Conservation (phyloP, 2,329 filamentous ascomycete species). For the Xylariaceae sp. region DNA sequence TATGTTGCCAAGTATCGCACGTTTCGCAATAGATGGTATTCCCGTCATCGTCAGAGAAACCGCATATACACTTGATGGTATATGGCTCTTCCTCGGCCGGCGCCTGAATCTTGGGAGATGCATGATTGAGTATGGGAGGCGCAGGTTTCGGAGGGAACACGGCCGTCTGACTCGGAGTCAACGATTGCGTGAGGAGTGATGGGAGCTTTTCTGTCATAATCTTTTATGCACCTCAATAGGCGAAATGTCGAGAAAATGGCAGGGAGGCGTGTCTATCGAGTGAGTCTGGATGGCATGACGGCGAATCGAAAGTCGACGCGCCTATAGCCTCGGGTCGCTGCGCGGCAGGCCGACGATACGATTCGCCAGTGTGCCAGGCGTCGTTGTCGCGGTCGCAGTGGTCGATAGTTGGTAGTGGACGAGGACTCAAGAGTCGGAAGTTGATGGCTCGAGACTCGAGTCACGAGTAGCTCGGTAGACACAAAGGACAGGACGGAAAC, state of each 20-base stretch:
- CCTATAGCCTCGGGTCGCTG: slow-evolving; percentile 7
- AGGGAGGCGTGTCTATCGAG: slow-evolving; percentile 35
- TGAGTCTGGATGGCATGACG: slow-evolving; percentile 52
- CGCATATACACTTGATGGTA: slow-evolving; percentile 97
- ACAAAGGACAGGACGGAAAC: slow-evolving; percentile 22
- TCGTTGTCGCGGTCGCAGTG: slow-evolving; percentile 8
- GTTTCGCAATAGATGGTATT: slow-evolving; percentile 94
- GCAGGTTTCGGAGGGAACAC: slow-evolving; percentile 32
- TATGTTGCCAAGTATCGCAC: slow-evolving; percentile 98
- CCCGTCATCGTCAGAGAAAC: slow-evolving; percentile 89
- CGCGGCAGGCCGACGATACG: slow-evolving; percentile 5
- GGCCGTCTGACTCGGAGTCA: slow-evolving; percentile 45
- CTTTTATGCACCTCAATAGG: slow-evolving; percentile 39
- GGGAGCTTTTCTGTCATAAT: slow-evolving; percentile 57
- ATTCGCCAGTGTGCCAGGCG: slow-evolving; percentile 8
- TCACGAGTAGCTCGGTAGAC: slow-evolving; percentile 8
- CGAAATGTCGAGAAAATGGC: slow-evolving; percentile 19
- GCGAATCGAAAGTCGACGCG: slow-evolving; percentile 39
- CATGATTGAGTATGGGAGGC: slow-evolving; percentile 32
- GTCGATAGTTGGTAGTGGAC: background rate
- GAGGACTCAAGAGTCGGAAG: slow-evolving; percentile 3
- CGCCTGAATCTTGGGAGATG: slow-evolving; percentile 40
- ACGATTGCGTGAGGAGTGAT: slow-evolving; percentile 46
- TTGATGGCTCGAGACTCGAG: slow-evolving; percentile 2
- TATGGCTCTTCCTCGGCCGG: slow-evolving; percentile 71